phyloP scores from a whole-genome alignment of 768 basidiomycete species.

The Candolleomyces efflorescens region DNA sequence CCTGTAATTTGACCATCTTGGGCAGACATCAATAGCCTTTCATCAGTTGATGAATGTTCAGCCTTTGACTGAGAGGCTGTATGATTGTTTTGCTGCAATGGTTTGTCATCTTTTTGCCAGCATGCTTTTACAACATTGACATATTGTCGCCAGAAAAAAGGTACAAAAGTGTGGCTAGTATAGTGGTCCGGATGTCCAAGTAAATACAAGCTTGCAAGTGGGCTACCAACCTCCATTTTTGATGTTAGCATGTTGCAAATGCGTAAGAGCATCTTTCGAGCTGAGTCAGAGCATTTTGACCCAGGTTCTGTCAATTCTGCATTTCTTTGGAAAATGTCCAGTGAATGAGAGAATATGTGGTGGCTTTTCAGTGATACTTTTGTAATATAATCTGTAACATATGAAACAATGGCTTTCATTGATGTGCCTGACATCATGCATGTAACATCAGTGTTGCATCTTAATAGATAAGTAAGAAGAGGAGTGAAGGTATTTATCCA shows the following conservation, averaged over 20 bases:
- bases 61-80: no score
- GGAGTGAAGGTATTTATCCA: constrained; percentile 33
- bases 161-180: constrained; percentile 28
- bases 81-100: not conserved
- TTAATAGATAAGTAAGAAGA: constrained; percentile 25
- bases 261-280: constrained; percentile 27
- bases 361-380: constrained; percentile 36
- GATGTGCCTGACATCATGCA: constrained; percentile 35
- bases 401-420: constrained; percentile 32
- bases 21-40: constrained; percentile 18
- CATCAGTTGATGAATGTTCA: constrained; percentile 1
- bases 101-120: not conserved
- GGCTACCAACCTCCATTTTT: constrained; percentile 32
- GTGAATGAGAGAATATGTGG: constrained; percentile 29
- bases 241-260: constrained; percentile 32
- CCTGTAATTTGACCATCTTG: constrained; percentile 15
- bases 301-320: constrained; percentile 16
- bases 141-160: constrained; percentile 30
- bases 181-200: constrained; percentile 35
- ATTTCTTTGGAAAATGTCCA: constrained; percentile 20
- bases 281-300: constrained; percentile 14
- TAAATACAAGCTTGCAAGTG: constrained; percentile 31
- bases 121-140: constrained; percentile 16
- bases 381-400: constrained; percentile 41
- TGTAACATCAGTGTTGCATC: constrained; percentile 37